phyloP scores from a whole-genome alignment of 306 rosid species.

The Sindora glabra region DNA sequence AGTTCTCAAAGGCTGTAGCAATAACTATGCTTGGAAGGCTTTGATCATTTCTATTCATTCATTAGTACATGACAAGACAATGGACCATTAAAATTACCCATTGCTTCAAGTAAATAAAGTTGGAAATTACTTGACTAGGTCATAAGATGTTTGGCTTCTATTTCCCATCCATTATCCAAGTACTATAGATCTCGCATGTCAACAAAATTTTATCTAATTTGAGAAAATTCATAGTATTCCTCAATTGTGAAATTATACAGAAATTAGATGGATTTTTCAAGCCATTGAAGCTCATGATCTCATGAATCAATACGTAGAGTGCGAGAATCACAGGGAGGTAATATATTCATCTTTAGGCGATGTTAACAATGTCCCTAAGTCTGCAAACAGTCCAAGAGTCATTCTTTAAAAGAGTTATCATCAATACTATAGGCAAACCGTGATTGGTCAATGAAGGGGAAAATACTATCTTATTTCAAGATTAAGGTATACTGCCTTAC shows the following conservation, averaged over 20 bases:
- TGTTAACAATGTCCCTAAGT: conserved; percentile 27
- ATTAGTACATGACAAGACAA: too few relatives aligned
- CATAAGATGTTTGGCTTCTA: conserved; percentile 77
- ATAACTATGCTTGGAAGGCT: too few relatives aligned
- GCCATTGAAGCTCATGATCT: conserved; percentile 77
- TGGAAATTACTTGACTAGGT: too few relatives aligned
- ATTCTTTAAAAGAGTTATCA: conserved; percentile 30
- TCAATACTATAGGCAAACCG: conserved; percentile 35
- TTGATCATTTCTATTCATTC: too few relatives aligned
- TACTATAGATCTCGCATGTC: too few relatives aligned
- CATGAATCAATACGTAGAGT: conserved; percentile 54
- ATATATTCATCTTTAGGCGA: conserved; percentile 20
- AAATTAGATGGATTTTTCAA: conserved; percentile 29
- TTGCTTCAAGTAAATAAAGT: too few relatives aligned
- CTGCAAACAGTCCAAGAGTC: conserved; percentile 28
- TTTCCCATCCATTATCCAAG: conserved; percentile 53
- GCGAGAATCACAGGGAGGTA: conserved; percentile 53
- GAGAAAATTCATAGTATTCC: not conserved
- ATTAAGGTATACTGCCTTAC: too few relatives aligned
- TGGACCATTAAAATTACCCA: too few relatives aligned
- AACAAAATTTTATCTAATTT: not conserved
- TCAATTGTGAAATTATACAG: not conserved
- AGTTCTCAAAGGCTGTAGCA: too few relatives aligned
- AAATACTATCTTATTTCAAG: too few relatives aligned
- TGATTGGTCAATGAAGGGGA: conserved; percentile 34